Evolutionary conservation across 805 yeast genomes (phyloP), one percentile per base, ranked within the genome.

Genomic region (Yamadazyma nakazawae): DNA sequence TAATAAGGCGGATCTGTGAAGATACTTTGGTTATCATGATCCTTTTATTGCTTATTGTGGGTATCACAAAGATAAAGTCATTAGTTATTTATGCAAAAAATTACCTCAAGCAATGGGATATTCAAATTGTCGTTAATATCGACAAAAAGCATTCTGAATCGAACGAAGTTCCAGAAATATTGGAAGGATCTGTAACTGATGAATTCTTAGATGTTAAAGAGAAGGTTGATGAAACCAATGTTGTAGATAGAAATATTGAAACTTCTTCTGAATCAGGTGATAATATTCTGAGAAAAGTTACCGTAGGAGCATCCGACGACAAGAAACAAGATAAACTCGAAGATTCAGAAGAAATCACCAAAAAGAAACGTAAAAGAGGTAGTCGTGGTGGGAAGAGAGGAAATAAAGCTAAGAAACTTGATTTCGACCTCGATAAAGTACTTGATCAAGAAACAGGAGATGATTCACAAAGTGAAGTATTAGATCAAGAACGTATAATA

Each of bases 291-390:
- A 30, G 26, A 34, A 28, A 42, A 48, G 32, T 21, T 17, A 19
- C 28, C n/a, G 34, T 30, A 11, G 31, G 12, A 14, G 52, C 30
- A 19, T 25, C 11, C 12, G 2, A 19, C 4, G 38, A 21, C n/a
- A 24, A 21, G 43, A 18, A 32, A 32, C 19, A 6, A 4, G 46
- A 21, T 52, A 50, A 24, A 43, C n/a, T 10, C 5, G 51, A 37
- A n/a, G 10, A 12, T 18, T 21, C 24, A 21, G 51, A 49, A 6
- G 58, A 54, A 2, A 35, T 47, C 0, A 40, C 48, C 1, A 67
- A 73, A 45, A 83, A 80, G 63, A 84, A 78, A 57, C 74, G 96
- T 24, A 90, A 88, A 59, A 77, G 97, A 58, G 97, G 97, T 4
- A 74, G 85, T 9, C 72, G 97, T 49, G 96, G 96, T 12, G 96